These are phyloP conservation scores for Sphaerulina musiva DNA, from an alignment of 2,329 filamentous ascomycete species.

Conservation along the genomic window DNA sequence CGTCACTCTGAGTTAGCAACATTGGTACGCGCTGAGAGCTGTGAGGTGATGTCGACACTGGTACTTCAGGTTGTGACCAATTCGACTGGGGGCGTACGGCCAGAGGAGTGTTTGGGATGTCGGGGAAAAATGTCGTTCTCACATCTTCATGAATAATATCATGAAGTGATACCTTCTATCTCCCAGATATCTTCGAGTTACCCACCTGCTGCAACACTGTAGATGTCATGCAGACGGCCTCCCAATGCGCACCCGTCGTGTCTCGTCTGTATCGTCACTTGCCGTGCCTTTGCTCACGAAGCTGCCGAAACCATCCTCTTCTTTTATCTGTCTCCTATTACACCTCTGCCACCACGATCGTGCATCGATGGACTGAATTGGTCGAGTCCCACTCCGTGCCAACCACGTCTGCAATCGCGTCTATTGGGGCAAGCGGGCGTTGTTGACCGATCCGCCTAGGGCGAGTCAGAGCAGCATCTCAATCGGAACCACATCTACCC, in stretches of 20 bases:
- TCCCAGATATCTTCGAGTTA: not conserved
- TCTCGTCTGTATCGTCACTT: slow-evolving; percentile 8
- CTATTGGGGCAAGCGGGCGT: slow-evolving; percentile 10
- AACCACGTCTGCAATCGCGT: not conserved
- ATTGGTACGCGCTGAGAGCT: too few relatives aligned
- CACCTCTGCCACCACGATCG: not conserved
- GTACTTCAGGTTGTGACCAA: too few relatives aligned
- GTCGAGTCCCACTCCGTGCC: not conserved
- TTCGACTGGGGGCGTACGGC: too few relatives aligned
- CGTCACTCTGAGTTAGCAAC: too few relatives aligned
- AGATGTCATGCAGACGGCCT: not conserved
- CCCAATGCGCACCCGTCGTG: slow-evolving; percentile 1
- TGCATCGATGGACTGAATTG: not conserved
- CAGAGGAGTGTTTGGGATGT: not conserved
- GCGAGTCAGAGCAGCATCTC: not conserved
- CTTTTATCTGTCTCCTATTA: not conserved
- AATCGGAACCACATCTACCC: slow-evolving; percentile 17
- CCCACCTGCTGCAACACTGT: not conserved
- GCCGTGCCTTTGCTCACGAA: not conserved
- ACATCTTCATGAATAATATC: not conserved
- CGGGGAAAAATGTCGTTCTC: not conserved
- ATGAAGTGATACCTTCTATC: not conserved
- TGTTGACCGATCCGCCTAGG: slow-evolving; percentile 5
- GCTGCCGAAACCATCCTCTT: not conserved
- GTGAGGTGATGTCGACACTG: too few relatives aligned